Conservation (phyloP, 1,284 basidiomycete genomes). For the Boletus smithii region DNA sequence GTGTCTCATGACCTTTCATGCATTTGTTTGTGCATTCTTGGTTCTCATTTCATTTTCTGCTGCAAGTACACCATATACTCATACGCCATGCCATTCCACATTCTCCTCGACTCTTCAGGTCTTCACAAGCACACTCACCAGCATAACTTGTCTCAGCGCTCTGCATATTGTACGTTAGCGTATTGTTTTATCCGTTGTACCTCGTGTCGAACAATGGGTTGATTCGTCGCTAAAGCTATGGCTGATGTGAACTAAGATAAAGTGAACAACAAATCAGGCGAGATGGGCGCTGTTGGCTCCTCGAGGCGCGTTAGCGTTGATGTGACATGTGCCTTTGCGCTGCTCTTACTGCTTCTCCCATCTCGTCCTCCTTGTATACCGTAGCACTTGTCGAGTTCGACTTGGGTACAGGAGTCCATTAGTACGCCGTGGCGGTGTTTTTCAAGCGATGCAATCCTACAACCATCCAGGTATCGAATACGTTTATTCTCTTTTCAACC, state of each 20-base stretch:
- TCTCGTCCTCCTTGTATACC: background rate
- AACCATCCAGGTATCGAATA: conserved; percentile 28
- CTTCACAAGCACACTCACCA: conserved; percentile 34
- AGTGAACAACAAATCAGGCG: conserved; percentile 13
- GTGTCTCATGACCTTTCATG: conserved; percentile 30
- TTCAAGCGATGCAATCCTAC: conserved; percentile 27
- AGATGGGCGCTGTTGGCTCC: conserved; percentile 24
- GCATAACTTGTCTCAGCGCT: conserved; percentile 30
- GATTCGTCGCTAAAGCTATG: background rate
- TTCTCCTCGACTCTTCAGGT: conserved; percentile 12
- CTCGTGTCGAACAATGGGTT: conserved; percentile 3
- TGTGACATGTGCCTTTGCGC: conserved; percentile 11
- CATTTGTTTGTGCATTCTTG: conserved; percentile 25
- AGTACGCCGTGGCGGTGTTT: background rate
- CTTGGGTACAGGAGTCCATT: background rate
- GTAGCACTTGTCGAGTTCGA: background rate
- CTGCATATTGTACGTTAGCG: conserved; percentile 46
- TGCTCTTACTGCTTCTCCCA: background rate
- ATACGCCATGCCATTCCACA: conserved; percentile 31
- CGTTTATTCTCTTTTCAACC: background rate
- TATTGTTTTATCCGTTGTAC: conserved; percentile 12
- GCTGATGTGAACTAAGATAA: conserved; percentile 1
- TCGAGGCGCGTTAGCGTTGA: conserved; percentile 1
- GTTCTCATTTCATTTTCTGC: conserved; percentile 32
- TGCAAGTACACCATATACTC: conserved; percentile 35